phyloP scores from a whole-genome alignment of 2,329 filamentous ascomycete species.

The Phoma sp. region DNA sequence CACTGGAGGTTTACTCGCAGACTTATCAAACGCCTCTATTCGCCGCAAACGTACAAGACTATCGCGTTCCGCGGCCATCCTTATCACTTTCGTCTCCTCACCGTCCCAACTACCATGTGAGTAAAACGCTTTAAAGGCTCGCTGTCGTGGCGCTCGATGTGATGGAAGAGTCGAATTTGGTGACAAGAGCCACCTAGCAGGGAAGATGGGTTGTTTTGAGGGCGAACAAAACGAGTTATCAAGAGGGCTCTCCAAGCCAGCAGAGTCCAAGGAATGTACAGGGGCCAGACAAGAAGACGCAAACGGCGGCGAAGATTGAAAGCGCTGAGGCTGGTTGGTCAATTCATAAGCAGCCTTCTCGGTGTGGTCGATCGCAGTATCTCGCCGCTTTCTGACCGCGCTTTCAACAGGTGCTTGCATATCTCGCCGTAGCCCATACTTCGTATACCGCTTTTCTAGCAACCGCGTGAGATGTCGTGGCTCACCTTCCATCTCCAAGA shows the following conservation, averaged over 20 bases:
- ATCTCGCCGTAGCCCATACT: background rate
- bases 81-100: background rate
- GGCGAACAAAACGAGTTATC: background rate
- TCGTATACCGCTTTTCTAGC: background rate
- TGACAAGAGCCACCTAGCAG: background rate
- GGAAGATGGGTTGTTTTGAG: background rate
- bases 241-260: background rate
- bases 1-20: background rate
- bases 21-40: background rate
- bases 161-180: background rate
- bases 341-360: no score
- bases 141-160: background rate
- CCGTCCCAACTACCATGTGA: background rate
- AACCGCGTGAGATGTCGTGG: background rate
- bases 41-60: background rate
- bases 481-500: background rate
- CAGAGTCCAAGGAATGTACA: background rate
- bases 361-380: background rate
- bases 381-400: background rate
- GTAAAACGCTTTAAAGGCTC: background rate
- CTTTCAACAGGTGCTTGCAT: background rate
- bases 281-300: background rate
- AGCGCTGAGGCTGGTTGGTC: background rate
- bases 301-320: background rate
- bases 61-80: background rate